A percentile compares a stretch with the other conserved stretches of the same genome.
Evolutionary conservation across 1,284 basidiomycete species (phyloP).

Genomic region (Serendipita sp.): DNA sequence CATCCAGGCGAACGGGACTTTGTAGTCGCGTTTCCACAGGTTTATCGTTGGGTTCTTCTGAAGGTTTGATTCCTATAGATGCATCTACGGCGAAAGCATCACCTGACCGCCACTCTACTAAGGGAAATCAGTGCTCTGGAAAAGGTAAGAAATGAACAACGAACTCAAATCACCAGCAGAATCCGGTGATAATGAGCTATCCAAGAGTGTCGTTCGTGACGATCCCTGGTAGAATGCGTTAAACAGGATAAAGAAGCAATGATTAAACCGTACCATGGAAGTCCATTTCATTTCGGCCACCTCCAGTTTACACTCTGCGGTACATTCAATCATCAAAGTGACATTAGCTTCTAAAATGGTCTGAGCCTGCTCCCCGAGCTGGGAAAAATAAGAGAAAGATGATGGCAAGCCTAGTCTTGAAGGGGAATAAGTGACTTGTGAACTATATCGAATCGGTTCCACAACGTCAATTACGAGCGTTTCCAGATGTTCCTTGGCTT

Average conservation of each 20-base stretch:
- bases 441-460: slow-evolving; percentile 36
- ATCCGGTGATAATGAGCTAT: too few relatives aligned
- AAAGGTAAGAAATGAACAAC: too few relatives aligned
- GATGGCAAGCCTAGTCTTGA: slow-evolving; percentile 23
- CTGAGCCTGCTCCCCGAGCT: slow-evolving; percentile 26
- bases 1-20: slow-evolving; percentile 41
- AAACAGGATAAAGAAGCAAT: neutral
- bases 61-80: slow-evolving; percentile 32
- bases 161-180: too few relatives aligned
- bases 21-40: slow-evolving; percentile 19
- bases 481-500: slow-evolving; percentile 43
- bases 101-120: slow-evolving; percentile 24
- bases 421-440: slow-evolving; percentile 37
- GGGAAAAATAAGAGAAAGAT: slow-evolving; percentile 40
- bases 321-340: slow-evolving; percentile 34
- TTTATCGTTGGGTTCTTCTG: slow-evolving; percentile 22
- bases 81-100: slow-evolving; percentile 48
- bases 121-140: neutral
- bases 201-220: neutral
- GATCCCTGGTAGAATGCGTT: neutral
- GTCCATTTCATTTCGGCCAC: slow-evolving; percentile 27
- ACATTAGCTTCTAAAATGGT: slow-evolving; percentile 42
- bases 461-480: slow-evolving; percentile 47
- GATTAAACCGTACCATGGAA: slow-evolving; percentile 26
- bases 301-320: slow-evolving; percentile 23